phyloP scores from a whole-genome alignment of 1,284 basidiomycete species.

The Ceratobasidium sp. region DNA sequence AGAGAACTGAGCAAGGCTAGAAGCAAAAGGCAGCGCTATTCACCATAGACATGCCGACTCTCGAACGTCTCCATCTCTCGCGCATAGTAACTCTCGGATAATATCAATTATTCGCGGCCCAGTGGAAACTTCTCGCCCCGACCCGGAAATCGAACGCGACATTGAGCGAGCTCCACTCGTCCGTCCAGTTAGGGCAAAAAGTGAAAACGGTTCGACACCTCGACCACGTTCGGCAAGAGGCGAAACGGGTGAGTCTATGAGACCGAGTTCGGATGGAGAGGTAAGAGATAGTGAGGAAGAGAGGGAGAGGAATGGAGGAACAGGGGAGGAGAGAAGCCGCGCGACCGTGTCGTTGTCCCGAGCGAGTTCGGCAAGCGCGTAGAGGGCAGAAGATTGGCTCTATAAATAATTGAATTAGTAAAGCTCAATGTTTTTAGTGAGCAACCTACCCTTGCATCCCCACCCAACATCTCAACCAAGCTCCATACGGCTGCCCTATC shows the following conservation, averaged over 20 bases:
- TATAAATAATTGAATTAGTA: background rate
- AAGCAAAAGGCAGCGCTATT: background rate
- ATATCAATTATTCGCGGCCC: constrained; percentile 20
- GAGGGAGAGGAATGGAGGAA: constrained; percentile 14
- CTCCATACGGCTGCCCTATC: constrained; percentile 28
- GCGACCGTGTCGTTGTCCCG: constrained; percentile 35
- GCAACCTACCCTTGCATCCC: constrained; percentile 26
- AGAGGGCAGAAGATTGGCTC: constrained; percentile 32
- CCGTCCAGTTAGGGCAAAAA: constrained; percentile 5
- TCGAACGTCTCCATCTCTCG: constrained; percentile 33
- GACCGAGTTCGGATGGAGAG: background rate
- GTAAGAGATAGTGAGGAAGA: background rate
- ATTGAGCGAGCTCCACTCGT: background rate
- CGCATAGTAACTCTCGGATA: constrained; percentile 18
- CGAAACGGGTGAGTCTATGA: background rate
- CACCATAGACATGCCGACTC: constrained; percentile 41
- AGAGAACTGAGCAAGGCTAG: too few species aligned
- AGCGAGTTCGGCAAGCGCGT: constrained; percentile 31
- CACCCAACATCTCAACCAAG: constrained; percentile 27
- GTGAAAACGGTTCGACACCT: background rate
- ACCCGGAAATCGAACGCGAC: constrained; percentile 6
- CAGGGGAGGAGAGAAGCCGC: background rate
- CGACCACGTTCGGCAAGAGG: constrained; percentile 4
- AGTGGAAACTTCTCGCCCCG: background rate
- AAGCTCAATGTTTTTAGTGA: background rate